phyloP scores from a whole-genome alignment of 306 rosid species.

The Cucurbita maxima region DNA sequence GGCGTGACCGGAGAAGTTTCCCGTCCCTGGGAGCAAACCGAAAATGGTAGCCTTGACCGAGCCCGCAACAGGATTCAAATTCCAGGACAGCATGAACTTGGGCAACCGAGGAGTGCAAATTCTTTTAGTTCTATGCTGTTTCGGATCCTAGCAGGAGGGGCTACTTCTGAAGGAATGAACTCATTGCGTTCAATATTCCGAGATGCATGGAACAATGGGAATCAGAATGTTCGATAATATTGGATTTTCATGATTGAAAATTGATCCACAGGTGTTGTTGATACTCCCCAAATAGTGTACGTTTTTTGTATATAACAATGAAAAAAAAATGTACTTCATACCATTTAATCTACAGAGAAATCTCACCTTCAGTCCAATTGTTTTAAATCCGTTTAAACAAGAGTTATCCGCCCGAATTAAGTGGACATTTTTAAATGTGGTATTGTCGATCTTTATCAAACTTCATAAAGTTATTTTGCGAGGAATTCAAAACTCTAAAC shows the following conservation, averaged over 20 bases:
- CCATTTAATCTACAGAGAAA: not conserved
- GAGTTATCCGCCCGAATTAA: too few species aligned
- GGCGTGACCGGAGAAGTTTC: constrained; percentile 24
- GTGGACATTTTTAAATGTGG: too few species aligned
- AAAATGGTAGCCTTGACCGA: constrained; percentile 25
- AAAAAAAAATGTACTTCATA: not conserved
- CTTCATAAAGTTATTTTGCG: too few species aligned
- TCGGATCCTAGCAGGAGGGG: constrained; percentile 92
- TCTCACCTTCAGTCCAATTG: too few species aligned
- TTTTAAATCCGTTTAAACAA: too few species aligned
- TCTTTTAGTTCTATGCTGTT: constrained; percentile 74
- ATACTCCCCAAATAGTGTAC: not conserved
- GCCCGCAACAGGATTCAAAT: constrained; percentile 33
- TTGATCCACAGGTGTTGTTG: not conserved
- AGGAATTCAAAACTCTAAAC: too few species aligned
- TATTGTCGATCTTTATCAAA: too few species aligned
- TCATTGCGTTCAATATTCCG: constrained; percentile 81
- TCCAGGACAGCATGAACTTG: constrained; percentile 47
- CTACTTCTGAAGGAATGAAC: constrained; percentile 78
- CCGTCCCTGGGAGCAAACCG: constrained; percentile 29
- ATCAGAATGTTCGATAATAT: constrained; percentile 13
- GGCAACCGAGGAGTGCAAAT: constrained; percentile 55
- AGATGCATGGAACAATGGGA: constrained; percentile 59
- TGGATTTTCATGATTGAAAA: not conserved
- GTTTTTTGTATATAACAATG: not conserved